Conservation (phyloP, 2,329 filamentous ascomycete genomes). For the Aspergillus calidoustus region DNA sequence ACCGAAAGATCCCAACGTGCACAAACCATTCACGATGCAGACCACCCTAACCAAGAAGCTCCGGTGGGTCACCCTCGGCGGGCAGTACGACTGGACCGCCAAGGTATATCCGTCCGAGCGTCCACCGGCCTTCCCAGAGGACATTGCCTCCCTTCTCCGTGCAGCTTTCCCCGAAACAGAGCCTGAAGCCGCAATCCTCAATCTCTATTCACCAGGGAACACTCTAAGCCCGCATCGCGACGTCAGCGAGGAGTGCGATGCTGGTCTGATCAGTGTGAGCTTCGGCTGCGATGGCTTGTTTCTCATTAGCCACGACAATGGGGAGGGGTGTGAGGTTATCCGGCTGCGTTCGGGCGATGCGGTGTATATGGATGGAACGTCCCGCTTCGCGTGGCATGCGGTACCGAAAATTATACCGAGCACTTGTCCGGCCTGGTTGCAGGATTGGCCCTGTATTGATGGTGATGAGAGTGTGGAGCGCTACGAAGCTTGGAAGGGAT, state of each 20-base stretch:
- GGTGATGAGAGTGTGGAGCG: constrained; percentile 42
- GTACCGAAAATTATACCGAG: constrained; percentile 82
- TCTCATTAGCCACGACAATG: constrained; percentile 71
- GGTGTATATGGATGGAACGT: constrained; percentile 82
- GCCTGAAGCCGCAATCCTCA: constrained; percentile 90
- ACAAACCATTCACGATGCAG: constrained; percentile 71
- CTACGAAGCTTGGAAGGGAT: constrained; percentile 76
- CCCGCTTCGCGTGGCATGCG: constrained; percentile 92
- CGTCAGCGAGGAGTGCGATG: constrained; percentile 82
- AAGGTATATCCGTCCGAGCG: constrained; percentile 74
- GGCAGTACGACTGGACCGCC: constrained; percentile 94
- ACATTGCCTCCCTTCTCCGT: constrained; percentile 71
- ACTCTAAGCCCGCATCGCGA: constrained; percentile 92
- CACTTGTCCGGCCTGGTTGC: constrained; percentile 77
- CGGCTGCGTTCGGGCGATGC: constrained; percentile 83
- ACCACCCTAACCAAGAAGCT: constrained; percentile 78
- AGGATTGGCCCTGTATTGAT: constrained; percentile 68
- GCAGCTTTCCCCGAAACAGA: constrained; percentile 75
- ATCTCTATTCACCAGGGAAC: constrained; percentile 88
- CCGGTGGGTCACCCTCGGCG: constrained; percentile 92
- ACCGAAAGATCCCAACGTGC: constrained; percentile 74
- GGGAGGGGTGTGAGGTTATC: constrained; percentile 52
- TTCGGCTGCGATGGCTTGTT: constrained; percentile 91
- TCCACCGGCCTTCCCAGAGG: constrained; percentile 74
- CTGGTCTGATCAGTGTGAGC: constrained; percentile 81